Base-by-base conservation (phyloP, 495 filamentous ascomycete genomes). In the Penicillium longicatenatum region DNA sequence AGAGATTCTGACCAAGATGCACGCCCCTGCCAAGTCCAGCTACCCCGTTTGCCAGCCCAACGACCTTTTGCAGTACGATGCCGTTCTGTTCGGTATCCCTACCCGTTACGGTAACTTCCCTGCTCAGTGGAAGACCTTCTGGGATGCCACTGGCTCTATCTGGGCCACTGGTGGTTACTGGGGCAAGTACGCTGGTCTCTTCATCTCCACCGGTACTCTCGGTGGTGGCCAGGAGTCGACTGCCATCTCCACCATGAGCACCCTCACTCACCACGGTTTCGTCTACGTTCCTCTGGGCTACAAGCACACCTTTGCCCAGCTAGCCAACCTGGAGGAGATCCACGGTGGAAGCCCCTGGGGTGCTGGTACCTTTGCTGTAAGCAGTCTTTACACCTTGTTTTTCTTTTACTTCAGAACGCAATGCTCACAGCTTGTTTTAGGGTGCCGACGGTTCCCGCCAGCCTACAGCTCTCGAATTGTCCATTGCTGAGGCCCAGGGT, bases 81-180 rank as follows among this genome's bases (percentile, higher is more conserved):
- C 80, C 69, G 87, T 99, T 76, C 87, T 99, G 37, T 83, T 99
- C 60, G 95, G 95, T 64, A 92, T 99, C 74, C 94, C 94, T 30
- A 99, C 94, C n/a, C 88, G 94, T 55, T 99, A 90, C 79, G 94
- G 94, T 72, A 99, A 96, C 85, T 96, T 97, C 83, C 93, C 94
- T 41, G 92, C 88, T 26, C 94, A 98, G 77, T 98, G 89, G 89
- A 97, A 93, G 82, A 71, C 85, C 43, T 95, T 92, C 83, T 92
- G 87, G 88, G 90, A 95, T 80, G 79, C 82, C 72, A 89, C 89
- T 24, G 91, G 91, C 66, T 76, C 81, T 68, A 87, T 89, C 65
- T 91, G 89, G 88, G 63, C 71, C 37, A 69, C 72, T 17, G 91
- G 93, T 58, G 87, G 82, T 61, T 92, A 83, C 82, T 88, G 84